A percentile compares a stretch with the other conserved stretches of the same genome.
Conservation (phyloP, 495 filamentous ascomycete genomes). For the Podospora pseudopauciseta region DNA sequence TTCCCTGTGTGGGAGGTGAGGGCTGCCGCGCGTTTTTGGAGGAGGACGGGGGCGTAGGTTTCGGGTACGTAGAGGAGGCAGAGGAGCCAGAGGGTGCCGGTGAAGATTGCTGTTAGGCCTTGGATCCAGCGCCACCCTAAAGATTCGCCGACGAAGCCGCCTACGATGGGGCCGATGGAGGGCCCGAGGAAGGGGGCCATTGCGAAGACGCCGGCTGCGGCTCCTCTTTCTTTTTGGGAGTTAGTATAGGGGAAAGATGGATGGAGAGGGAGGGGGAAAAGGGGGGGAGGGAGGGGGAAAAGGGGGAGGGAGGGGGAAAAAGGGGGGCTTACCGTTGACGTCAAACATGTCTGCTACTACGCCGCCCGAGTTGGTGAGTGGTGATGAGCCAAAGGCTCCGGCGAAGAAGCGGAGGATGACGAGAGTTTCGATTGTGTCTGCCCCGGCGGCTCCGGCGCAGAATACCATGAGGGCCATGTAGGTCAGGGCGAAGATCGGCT, state of each 20-base stretch:
- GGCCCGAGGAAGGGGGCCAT: constrained; percentile 68
- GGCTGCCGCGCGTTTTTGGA: constrained; percentile 64
- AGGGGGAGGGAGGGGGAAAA: too few relatives aligned
- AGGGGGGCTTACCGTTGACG: constrained; percentile 32
- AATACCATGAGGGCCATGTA: constrained; percentile 64
- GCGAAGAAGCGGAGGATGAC: constrained; percentile 76
- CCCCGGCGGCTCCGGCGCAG: constrained; percentile 60
- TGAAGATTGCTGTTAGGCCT: constrained; percentile 66
- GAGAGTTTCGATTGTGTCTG: constrained; percentile 61
- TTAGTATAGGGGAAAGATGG: not conserved
- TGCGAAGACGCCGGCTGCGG: constrained; percentile 62
- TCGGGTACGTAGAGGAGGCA: constrained; percentile 73
- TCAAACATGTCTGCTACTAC: constrained; percentile 74
- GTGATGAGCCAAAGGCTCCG: constrained; percentile 71
- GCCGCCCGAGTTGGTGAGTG: constrained; percentile 69
- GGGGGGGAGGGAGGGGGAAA: not conserved
- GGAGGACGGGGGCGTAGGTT: constrained; percentile 71
- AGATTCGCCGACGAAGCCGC: constrained; percentile 52
- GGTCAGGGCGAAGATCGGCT: constrained; percentile 63
- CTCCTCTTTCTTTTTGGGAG: constrained; percentile 52
- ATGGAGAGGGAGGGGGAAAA: too few relatives aligned
- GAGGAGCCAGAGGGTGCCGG: constrained; percentile 56
- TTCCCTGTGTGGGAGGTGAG: constrained; percentile 69
- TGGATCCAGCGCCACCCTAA: constrained; percentile 66
- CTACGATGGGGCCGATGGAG: constrained; percentile 55